Evolutionary conservation across 1,139 yeast species (phyloP), one percentile per base, ranked within the genome.

Genomic region (Zygosaccharomyces sapae): DNA sequence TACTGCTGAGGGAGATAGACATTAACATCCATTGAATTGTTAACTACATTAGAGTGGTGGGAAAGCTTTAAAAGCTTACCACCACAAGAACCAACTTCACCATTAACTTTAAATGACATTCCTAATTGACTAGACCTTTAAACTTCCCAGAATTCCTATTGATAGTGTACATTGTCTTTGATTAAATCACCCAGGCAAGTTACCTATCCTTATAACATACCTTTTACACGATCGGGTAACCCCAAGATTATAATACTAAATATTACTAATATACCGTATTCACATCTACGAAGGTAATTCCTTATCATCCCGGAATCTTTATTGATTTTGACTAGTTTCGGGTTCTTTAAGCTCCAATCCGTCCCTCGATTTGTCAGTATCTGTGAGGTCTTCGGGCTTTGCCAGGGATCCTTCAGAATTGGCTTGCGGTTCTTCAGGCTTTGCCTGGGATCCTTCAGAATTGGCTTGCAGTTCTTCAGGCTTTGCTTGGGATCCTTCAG

Each of bases 11-110:
- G 97, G 39, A 92, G 65, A 58, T 80, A 92, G 34, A 92, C 78
- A 60, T 92, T 92, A 46, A 88, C 84, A 52, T 80, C 81, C 96
- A 90, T 90, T 36, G 74, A 68, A 45, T 95, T 83, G 22, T 75
- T 70, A n/a, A 94, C 83, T 38, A 69, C 64, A 9, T 62, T 56
- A 7, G 97, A 87, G 22, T 78, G 74, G 66, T 92, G 97, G 34
- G 82, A 70, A 44, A 90, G 72, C 68, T 90, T 90, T 59, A 79
- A 67, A 35, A 92, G 72, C 62, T 77, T 75, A 24, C 98, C 98
- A 1, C 86, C 89, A 60, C 83, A 86, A 51, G 81, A 79, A 54
- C 74, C 66, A 54, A 88, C 83, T 45, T 80, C 80, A 16, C 81
- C 73, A 42, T 76, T 75, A 16, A 74, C 71, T 42, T 70, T 75